These are phyloP conservation scores for Diaporthe citriasiana DNA, from an alignment of 2,329 filamentous ascomycete species.

Conservation along the genomic window DNA sequence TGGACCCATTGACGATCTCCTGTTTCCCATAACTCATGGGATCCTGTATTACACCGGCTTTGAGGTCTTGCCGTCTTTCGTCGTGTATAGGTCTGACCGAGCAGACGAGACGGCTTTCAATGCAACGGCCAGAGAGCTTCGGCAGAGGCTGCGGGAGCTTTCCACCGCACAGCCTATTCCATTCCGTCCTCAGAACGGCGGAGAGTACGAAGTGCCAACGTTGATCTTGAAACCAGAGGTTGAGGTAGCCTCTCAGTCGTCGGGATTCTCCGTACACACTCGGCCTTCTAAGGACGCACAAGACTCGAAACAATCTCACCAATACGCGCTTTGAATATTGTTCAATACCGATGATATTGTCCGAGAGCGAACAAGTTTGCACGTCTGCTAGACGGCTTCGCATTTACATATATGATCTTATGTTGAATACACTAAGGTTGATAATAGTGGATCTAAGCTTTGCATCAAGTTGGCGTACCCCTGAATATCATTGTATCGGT, in stretches of 20 bases:
- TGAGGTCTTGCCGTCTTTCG: slow-evolving; percentile 15
- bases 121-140: neutral
- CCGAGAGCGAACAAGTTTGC: neutral
- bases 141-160: neutral
- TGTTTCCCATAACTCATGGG: slow-evolving; percentile 6
- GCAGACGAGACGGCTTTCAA: neutral
- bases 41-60: slow-evolving; percentile 1
- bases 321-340: neutral
- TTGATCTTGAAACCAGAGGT: neutral
- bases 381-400: neutral
- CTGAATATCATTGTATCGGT: neutral
- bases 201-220: neutral
- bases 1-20: slow-evolving; percentile 5
- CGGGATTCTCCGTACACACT: slow-evolving; percentile 3
- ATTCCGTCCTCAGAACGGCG: neutral
- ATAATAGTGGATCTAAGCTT: neutral
- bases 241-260: neutral
- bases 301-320: neutral
- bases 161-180: neutral
- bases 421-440: neutral
- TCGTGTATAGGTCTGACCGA: slow-evolving; percentile 10
- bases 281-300: neutral
- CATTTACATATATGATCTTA: neutral
- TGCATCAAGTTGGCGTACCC: neutral
- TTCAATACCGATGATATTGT: neutral